Conservation (phyloP, 2,329 filamentous ascomycete genomes). For the Fusarium pseudocircinatum region DNA sequence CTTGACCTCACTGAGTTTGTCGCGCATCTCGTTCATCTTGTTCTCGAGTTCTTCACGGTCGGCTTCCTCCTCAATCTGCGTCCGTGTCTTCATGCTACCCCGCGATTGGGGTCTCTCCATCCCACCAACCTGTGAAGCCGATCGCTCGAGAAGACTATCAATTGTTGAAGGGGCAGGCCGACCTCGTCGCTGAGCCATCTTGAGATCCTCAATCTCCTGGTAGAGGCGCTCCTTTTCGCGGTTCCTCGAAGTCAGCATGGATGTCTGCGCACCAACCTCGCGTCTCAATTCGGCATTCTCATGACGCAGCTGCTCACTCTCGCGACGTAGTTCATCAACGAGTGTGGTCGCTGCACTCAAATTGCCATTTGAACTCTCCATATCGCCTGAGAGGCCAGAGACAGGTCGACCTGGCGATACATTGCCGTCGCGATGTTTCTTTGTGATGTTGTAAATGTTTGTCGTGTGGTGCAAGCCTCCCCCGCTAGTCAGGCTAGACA, state of each 20-base stretch:
- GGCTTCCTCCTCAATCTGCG: constrained; percentile 70
- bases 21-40: constrained; percentile 82
- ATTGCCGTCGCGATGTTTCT: constrained; percentile 60
- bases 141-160: constrained; percentile 94
- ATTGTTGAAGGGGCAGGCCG: constrained; percentile 72
- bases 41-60: constrained; percentile 89
- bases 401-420: constrained; percentile 61
- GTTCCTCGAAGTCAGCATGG: constrained; percentile 96
- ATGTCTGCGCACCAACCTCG: constrained; percentile 94
- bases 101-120: constrained; percentile 79
- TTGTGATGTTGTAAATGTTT: constrained; percentile 73
- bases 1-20: constrained; percentile 86
- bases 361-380: constrained; percentile 61
- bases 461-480: constrained; percentile 65
- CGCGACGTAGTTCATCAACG: constrained; percentile 77
- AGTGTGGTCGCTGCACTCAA: constrained; percentile 71
- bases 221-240: constrained; percentile 94
- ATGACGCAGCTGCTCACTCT: constrained; percentile 81
- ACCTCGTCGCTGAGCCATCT: constrained; percentile 82
- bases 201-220: constrained; percentile 96
- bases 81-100: constrained; percentile 75
- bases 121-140: constrained; percentile 80
- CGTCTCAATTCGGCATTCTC: constrained; percentile 93
- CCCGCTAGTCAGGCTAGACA: constrained; percentile 53
- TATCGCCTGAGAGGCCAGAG: constrained; percentile 60